Evolutionary conservation across 176 grass and related monocot species (phyloP).

Genomic region (Dactylis glomerata): DNA sequence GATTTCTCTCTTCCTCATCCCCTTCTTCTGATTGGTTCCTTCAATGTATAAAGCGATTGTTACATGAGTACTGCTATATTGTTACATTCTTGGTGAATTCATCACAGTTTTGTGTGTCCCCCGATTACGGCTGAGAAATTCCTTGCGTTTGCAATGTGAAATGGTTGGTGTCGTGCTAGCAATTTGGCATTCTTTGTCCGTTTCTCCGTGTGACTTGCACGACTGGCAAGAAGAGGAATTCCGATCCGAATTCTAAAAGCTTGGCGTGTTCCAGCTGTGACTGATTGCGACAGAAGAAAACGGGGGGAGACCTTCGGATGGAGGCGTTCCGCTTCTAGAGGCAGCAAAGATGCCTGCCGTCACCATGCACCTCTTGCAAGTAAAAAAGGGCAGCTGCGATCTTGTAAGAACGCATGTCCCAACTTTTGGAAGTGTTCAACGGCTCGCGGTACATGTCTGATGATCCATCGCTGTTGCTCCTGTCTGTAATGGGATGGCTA

Average conservation of each 20-base stretch:
- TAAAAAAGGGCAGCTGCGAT: neutral
- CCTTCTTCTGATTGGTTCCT: neutral
- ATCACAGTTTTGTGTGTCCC: conserved; percentile 52
- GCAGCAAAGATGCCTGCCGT: neutral
- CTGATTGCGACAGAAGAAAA: conserved; percentile 47
- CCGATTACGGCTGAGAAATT: neutral
- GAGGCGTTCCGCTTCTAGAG: neutral
- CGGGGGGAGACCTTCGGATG: conserved; percentile 2
- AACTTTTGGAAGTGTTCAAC: neutral
- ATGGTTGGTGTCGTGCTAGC: neutral
- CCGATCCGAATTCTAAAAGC: neutral
- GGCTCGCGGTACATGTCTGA: neutral
- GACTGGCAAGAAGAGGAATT: conserved; percentile 6
- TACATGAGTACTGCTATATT: conserved; percentile 4
- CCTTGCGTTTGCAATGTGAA: neutral
- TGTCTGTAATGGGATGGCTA: neutral
- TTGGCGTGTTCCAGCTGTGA: conserved; percentile 36
- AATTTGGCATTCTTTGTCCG: neutral
- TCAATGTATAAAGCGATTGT: conserved; percentile 11
- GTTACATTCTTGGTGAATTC: conserved; percentile 7
- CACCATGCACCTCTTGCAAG: neutral
- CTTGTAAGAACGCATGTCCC: conserved; percentile 11
- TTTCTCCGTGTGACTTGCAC: conserved; percentile 14
- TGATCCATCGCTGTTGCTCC: neutral
- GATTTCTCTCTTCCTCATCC: neutral